phyloP scores from a whole-genome alignment of 176 grass and related monocot genomes.

The Tuctoria greenei region DNA sequence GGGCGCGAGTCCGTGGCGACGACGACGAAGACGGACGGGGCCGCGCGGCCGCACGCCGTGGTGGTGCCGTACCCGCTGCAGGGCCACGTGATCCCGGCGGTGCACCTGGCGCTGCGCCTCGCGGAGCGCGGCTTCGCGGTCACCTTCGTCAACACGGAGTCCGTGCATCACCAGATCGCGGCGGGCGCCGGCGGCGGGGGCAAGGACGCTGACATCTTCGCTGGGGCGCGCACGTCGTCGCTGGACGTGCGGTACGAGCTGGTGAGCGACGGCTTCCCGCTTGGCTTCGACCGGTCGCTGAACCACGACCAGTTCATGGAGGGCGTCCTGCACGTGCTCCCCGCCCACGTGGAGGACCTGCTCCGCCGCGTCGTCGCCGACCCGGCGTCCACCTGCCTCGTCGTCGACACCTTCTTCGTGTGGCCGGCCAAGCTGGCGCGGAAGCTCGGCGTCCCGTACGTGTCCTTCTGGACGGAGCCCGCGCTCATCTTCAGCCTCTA shows the following conservation, averaged over 20 bases:
- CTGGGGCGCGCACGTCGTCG: background rate
- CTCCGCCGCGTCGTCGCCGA: constrained; percentile 46
- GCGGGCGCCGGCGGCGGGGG: background rate
- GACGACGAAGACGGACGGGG: no score
- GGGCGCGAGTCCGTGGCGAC: no score
- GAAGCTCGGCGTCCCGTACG: constrained; percentile 49
- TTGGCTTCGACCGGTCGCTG: constrained; percentile 48
- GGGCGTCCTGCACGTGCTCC: constrained; percentile 51
- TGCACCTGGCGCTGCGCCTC: constrained; percentile 51
- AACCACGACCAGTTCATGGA: constrained; percentile 67
- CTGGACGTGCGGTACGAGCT: constrained; percentile 63
- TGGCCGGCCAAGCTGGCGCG: constrained; percentile 59
- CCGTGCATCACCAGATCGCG: constrained; percentile 51
- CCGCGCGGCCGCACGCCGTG: constrained; percentile 49
- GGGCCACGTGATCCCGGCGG: constrained; percentile 71
- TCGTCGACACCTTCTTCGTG: constrained; percentile 66
- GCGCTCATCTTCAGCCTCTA: constrained; percentile 65
- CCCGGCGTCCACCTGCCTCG: constrained; percentile 50
- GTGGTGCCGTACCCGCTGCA: constrained; percentile 59
- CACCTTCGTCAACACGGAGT: constrained; percentile 73
- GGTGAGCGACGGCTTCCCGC: constrained; percentile 56
- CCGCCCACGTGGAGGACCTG: constrained; percentile 68
- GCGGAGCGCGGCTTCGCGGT: constrained; percentile 47
- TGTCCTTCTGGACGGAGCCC: constrained; percentile 77
- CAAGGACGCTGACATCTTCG: constrained; percentile 50